These are phyloP conservation scores for Massariosphaeria phaeospora DNA, from an alignment of 495 filamentous ascomycete species.

Conservation along the genomic window DNA sequence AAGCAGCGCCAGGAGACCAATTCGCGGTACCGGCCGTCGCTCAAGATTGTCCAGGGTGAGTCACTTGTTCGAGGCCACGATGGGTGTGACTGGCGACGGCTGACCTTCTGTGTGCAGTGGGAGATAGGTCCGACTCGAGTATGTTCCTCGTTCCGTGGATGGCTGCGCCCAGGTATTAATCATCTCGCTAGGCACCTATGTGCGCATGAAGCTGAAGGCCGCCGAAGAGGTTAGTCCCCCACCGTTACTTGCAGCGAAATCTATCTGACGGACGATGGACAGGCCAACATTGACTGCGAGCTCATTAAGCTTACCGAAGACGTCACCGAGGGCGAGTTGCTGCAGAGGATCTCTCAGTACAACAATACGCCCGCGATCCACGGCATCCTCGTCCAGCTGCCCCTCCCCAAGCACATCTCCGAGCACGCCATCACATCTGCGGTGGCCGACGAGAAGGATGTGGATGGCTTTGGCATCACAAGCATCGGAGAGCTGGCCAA, in stretches of 20 bases:
- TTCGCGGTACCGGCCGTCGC: constrained; percentile 76
- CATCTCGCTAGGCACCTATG: constrained; percentile 76
- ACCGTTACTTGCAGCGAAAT: not conserved
- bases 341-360: constrained; percentile 70
- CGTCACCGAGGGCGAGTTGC: constrained; percentile 76
- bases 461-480: constrained; percentile 88
- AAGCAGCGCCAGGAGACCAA: constrained; percentile 71
- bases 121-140: constrained; percentile 89
- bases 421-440: constrained; percentile 85
- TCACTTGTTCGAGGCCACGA: not conserved
- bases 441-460: constrained; percentile 90
- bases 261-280: not conserved
- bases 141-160: constrained; percentile 36
- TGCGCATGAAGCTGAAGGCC: constrained; percentile 98
- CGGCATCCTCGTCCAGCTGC: constrained; percentile 90
- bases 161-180: constrained; percentile 16
- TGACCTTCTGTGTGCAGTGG: constrained; percentile 64
- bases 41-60: constrained; percentile 90
- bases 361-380: constrained; percentile 87
- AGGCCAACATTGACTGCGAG: constrained; percentile 87
- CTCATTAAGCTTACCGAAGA: constrained; percentile 75
- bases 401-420: constrained; percentile 79
- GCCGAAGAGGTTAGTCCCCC: constrained; percentile 69
- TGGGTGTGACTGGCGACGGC: constrained; percentile 4
- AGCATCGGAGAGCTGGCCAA: constrained; percentile 97